A percentile compares a stretch with the other conserved stretches of the same genome.
phyloP scores from a whole-genome alignment of 1,284 basidiomycete species.

The Vanrija sp. region DNA sequence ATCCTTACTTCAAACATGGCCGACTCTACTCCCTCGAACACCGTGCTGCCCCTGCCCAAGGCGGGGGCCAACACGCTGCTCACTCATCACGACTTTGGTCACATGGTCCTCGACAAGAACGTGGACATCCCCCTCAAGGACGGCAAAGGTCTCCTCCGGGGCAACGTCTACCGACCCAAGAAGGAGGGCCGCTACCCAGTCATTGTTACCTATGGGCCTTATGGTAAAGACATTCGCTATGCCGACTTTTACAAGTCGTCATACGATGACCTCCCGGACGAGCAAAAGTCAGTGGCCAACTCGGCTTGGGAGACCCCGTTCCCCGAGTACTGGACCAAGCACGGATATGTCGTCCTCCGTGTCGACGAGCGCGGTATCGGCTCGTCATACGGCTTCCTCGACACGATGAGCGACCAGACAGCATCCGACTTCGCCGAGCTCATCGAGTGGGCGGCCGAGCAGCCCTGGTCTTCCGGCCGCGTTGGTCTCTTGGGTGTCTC shows the following conservation, averaged over 20 bases:
- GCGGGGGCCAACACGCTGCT: conserved; percentile 18
- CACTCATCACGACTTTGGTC: not conserved
- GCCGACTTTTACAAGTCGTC: conserved; percentile 29
- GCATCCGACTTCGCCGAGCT: conserved; percentile 36
- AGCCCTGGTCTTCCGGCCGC: conserved; percentile 40
- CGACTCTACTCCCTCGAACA: conserved; percentile 1
- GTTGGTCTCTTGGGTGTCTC: conserved; percentile 44
- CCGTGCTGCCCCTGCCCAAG: conserved; percentile 1
- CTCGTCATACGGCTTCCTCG: conserved; percentile 33
- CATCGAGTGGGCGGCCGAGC: conserved; percentile 45
- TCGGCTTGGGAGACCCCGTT: conserved; percentile 45
- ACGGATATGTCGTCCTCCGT: conserved; percentile 42
- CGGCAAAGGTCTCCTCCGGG: conserved; percentile 29
- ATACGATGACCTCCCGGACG: conserved; percentile 34
- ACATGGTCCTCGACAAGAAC: conserved; percentile 25
- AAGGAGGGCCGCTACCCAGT: conserved; percentile 28
- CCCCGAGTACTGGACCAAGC: conserved; percentile 37
- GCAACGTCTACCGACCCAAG: conserved; percentile 36
- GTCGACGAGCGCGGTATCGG: conserved; percentile 43
- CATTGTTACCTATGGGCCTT: conserved; percentile 38
- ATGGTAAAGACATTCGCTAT: conserved; percentile 43
- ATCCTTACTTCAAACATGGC: too few relatives aligned
- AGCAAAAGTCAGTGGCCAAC: conserved; percentile 30
- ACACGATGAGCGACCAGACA: conserved; percentile 39
- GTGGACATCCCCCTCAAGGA: conserved; percentile 39